Percentiles rank a stretch among this genome's conserved stretches.
Evolutionary conservation across 2,329 filamentous ascomycete genomes (phyloP).

Genomic region (Lojkania enalia): DNA sequence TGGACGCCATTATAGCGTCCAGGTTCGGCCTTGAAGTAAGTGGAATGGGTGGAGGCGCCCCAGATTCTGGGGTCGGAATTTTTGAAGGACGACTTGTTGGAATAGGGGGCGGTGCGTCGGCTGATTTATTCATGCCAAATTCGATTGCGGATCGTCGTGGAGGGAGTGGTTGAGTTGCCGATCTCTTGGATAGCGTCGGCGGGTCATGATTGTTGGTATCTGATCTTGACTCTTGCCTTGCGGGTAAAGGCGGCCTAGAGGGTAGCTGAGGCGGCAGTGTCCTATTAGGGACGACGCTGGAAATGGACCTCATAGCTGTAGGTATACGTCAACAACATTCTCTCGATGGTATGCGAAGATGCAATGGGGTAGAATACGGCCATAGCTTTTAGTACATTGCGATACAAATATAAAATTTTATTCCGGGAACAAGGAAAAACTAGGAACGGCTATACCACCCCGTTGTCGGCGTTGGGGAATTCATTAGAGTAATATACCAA

Average conservation of each 20-base stretch:
- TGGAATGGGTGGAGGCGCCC: conserved; percentile 56
- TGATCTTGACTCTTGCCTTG: conserved; percentile 9
- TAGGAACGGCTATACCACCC: no score
- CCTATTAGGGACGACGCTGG: conserved; percentile 28
- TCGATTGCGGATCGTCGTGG: conserved; percentile 52
- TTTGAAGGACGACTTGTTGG: conserved; percentile 28
- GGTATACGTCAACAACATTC: no score
- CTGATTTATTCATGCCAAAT: conserved; percentile 49
- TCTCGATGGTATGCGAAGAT: no score
- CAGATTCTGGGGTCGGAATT: conserved; percentile 13
- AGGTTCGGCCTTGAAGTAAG: conserved; percentile 61
- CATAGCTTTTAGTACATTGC: no score
- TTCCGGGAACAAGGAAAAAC: no score
- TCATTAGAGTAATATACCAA: no score
- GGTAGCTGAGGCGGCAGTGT: conserved; percentile 33
- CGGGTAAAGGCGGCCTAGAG: conserved; percentile 32
- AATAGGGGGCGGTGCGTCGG: conserved; percentile 32
- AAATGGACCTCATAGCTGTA: conserved; percentile 44
- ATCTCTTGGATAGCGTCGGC: no score
- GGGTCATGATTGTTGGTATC: background rate
- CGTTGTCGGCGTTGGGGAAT: no score
- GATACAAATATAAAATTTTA: no score
- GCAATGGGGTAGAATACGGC: no score
- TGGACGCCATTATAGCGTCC: conserved; percentile 55
- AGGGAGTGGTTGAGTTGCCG: conserved; percentile 37